Evolutionary conservation across 1,284 basidiomycete species (phyloP), one percentile per base, ranked within the genome.

Genomic region (Irpex rosettiformis): DNA sequence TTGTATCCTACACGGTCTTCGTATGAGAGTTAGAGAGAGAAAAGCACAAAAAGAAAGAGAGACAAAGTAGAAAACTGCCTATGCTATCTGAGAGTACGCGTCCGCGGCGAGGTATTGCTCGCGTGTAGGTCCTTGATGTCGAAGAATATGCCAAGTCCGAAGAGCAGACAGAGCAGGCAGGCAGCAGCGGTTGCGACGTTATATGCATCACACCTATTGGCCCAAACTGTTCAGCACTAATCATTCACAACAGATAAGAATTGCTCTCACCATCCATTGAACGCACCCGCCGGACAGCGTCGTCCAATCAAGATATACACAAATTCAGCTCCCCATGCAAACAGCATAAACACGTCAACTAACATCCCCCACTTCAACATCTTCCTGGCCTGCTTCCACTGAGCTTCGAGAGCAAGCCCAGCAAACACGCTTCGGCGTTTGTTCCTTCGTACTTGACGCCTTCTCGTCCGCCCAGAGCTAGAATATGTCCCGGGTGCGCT

Each of bases 141-240:
- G 67, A 87, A 88, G 69, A 84, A 88, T 40, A 77, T 69, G 64
- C 78, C 83, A 29, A 85, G 64, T 3, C 76, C 77, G 64, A 85
- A 89, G 1, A 78, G 67, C 48, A 88, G 63, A 56, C 74, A 77
- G 6, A 87, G 70, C 43, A 89, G 63, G 66, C 81, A 86, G 3
- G 84, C 77, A 27, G 79, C 76, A 10, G 86, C 86, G 1, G 80
- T 78, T 4, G 84, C 86, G 11, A 83, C 73, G 65, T 88, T 88
- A 68, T 86, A 89, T 4, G 82, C 84, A 64, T 83, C 83, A 69
- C 86, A 89, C 85, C 85, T 87, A 58, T n/a, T 60, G 3, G 37
- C 22, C 43, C 33, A 22, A 21, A 47, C 24, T 57, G 45, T 59
- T 13, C 57, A 11, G 29, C 60, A 33, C 30, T 48, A 16, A 28